Conservation (phyloP, 495 filamentous ascomycete genomes). For the Polyplosphaeria fusca region DNA sequence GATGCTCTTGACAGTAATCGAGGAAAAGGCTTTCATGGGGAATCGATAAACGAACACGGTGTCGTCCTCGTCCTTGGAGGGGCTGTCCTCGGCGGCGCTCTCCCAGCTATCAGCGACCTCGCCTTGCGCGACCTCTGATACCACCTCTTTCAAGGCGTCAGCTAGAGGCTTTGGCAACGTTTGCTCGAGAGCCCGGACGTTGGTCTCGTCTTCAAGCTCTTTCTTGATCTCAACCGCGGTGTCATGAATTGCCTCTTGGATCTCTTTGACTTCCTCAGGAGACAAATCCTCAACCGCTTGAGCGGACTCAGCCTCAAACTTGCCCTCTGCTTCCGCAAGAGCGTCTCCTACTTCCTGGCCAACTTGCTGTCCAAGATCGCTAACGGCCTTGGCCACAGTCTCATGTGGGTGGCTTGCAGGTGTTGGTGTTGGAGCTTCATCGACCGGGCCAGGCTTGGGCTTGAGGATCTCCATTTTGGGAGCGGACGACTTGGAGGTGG, state of each 20-base stretch:
- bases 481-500: conserved; percentile 12
- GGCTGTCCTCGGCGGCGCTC: conserved; percentile 70
- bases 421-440: conserved; percentile 36
- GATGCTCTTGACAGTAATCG: conserved; percentile 57
- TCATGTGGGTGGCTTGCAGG: conserved; percentile 42
- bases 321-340: conserved; percentile 50
- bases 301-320: conserved; percentile 33
- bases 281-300: conserved; percentile 27
- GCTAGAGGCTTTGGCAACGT: conserved; percentile 50
- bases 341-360: conserved; percentile 67
- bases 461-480: conserved; percentile 44
- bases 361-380: conserved; percentile 63
- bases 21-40: conserved; percentile 90
- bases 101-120: conserved; percentile 67
- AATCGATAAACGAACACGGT: conserved; percentile 85
- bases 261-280: conserved; percentile 40
- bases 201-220: conserved; percentile 57
- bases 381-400: conserved; percentile 69
- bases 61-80: conserved; percentile 61
- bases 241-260: conserved; percentile 43
- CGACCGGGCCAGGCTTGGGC: conserved; percentile 30
- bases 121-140: conserved; percentile 55
- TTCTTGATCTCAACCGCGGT: conserved; percentile 53
- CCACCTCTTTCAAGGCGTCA: conserved; percentile 55
- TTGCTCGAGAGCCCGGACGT: conserved; percentile 50